Conservation (phyloP, 2,329 filamentous ascomycete genomes). For the Bipolaris bicolor region DNA sequence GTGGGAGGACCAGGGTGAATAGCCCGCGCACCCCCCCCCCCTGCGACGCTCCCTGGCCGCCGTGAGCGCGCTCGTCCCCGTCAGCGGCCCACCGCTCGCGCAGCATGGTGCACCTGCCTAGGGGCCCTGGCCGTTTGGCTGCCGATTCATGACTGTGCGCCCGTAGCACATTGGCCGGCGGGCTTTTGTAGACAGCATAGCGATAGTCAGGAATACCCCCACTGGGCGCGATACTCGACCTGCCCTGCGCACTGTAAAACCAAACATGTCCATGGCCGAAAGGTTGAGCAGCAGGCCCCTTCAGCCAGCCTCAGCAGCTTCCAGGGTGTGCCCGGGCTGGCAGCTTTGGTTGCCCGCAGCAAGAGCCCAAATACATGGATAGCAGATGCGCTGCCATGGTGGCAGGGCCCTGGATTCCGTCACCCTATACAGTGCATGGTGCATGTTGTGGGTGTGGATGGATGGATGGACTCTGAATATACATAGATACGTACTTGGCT, state of each 20-base stretch:
- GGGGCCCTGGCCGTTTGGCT: conserved; percentile 39
- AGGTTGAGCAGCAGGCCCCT: conserved; percentile 22
- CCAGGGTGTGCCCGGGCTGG: conserved; percentile 10
- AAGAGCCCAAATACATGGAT: neutral
- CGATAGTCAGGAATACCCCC: conserved; percentile 38
- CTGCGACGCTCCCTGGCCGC: conserved; percentile 26
- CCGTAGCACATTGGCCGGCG: conserved; percentile 22
- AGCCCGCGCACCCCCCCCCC: conserved; percentile 19
- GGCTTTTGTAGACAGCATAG: conserved; percentile 36
- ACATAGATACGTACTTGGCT: neutral
- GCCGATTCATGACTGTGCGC: conserved; percentile 39
- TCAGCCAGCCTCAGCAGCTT: conserved; percentile 21
- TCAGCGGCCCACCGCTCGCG: conserved; percentile 24
- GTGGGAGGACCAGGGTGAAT: conserved; percentile 29
- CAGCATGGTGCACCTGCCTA: conserved; percentile 30
- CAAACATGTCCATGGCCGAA: conserved; percentile 24
- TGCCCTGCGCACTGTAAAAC: conserved; percentile 33
- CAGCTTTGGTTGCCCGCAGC: conserved; percentile 3
- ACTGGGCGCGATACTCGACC: conserved; percentile 22
- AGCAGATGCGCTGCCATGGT: neutral
- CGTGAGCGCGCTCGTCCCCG: conserved; percentile 26
- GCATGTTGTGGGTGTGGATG: too few relatives aligned
- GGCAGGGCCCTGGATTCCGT: conserved; percentile 20
- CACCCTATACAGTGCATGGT: conserved; percentile 19
- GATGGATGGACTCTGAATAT: too few relatives aligned